These are phyloP conservation scores for Plenodomus lindquistii DNA, from an alignment of 2,329 filamentous ascomycete species.

Conservation along the genomic window DNA sequence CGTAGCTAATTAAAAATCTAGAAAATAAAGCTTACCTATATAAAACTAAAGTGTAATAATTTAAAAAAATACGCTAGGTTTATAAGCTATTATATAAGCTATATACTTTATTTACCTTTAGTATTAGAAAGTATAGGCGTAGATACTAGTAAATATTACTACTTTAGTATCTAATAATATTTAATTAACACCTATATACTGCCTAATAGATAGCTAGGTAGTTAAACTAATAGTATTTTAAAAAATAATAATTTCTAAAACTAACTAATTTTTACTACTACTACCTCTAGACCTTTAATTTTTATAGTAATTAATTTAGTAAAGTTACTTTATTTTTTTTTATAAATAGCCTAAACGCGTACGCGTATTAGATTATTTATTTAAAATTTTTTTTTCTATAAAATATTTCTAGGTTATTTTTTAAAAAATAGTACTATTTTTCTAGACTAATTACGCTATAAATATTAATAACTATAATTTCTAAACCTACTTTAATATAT, in stretches of 20 bases:
- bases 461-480: too few relatives aligned
- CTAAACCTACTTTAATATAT: conserved; percentile 48
- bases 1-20: too few relatives aligned
- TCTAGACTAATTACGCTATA: conserved; percentile 45
- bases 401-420: conserved; percentile 36
- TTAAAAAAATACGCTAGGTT: too few relatives aligned
- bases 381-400: conserved; percentile 47
- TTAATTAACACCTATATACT: too few relatives aligned
- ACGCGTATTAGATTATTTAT: conserved; percentile 47
- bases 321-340: conserved; percentile 14
- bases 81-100: too few relatives aligned
- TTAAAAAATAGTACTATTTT: conserved; percentile 49
- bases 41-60: too few relatives aligned
- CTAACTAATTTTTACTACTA: conserved; percentile 50
- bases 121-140: too few relatives aligned
- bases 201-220: conserved; percentile 39
- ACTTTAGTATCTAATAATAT: too few relatives aligned
- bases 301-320: conserved; percentile 18
- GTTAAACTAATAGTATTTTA: conserved; percentile 44
- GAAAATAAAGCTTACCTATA: too few relatives aligned
- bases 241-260: conserved; percentile 48
- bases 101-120: too few relatives aligned
- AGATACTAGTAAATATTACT: too few relatives aligned
- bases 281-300: conserved; percentile 42
- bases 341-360: too few relatives aligned